Evolutionary conservation across 75 land plant genomes (phyloP), one percentile per base, ranked within the genome.

Genomic region (Selaginella moellendorffii): DNA sequence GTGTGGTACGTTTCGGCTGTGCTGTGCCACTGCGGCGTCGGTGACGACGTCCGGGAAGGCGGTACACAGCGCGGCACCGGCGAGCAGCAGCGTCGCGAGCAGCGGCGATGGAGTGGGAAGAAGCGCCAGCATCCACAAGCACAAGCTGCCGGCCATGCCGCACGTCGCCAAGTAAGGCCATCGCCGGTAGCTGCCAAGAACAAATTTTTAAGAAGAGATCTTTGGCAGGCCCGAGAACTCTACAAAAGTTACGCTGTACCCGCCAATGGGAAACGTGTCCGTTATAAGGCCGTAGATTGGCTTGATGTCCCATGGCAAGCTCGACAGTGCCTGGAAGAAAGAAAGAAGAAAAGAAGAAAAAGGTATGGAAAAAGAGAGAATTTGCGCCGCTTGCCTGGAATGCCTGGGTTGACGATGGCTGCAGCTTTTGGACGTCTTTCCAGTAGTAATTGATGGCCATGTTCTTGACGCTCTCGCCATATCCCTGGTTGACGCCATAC

Each of bases 21-120:
- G 62, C 63, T 72, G 73, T 66, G 74, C 74, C n/a, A 72, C 53
- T 9, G 72, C 71, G 26, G 74, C 74, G 67, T 72, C 74, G 25
- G 61, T 24, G 24, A 72, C 74, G 29, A 72, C 74, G 67, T 72
- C 74, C 25, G 74, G 74, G 63, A 72, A 72, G 26, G 74, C 71
- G 0, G 74, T 72, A 56, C 63, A 67, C 8, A 72, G 25, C 10
- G 72, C 74, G 0, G 46, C 62, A 19, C 51, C 29, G 26, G 74
- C 54, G 62, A 72, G 23, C 28, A 72, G 42, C 28, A 67, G 26
- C 26, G 74, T 58, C 14, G 74, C 63, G 8, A 72, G 30, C 72
- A 54, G 67, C 19, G 74, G 74, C 5, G 29, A 26, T 25, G 71
- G 64, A 5, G 31, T 28, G 21, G 69, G 26, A 30, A 72, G 54